These are phyloP conservation scores for Corymbia maculata DNA, from an alignment of 345 rosid genomes.

Conservation along the genomic window DNA sequence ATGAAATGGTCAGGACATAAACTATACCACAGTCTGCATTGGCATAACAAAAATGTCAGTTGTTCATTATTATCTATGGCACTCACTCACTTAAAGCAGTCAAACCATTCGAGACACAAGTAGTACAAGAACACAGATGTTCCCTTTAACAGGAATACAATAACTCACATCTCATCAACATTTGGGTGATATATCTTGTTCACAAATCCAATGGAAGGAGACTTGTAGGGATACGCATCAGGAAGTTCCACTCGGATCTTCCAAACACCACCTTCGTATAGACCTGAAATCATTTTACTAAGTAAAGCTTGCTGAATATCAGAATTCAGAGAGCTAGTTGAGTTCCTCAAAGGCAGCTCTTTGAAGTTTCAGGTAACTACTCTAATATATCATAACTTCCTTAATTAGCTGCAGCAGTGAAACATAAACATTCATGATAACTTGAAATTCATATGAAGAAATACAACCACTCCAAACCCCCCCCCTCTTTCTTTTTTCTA, in stretches of 20 bases:
- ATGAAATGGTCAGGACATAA: not conserved
- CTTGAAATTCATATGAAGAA: not conserved
- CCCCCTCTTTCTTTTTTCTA: no score
- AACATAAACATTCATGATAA: not conserved
- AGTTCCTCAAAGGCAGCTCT: not conserved
- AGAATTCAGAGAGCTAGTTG: not conserved
- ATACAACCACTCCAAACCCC: not conserved
- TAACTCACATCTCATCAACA: slow-evolving; percentile 65
- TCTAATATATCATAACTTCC: not conserved
- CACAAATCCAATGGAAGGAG: slow-evolving; percentile 65
- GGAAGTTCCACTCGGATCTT: slow-evolving; percentile 69
- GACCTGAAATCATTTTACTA: slow-evolving; percentile 30
- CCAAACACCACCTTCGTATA: slow-evolving; percentile 70
- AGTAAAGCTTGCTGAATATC: not conserved
- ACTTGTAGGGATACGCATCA: slow-evolving; percentile 71
- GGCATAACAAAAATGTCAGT: not conserved
- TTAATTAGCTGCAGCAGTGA: not conserved
- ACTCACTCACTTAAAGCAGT: not conserved
- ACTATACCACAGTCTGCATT: not conserved
- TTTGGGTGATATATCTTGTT: slow-evolving; percentile 78
- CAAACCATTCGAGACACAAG: not conserved
- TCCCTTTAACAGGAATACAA: not conserved
- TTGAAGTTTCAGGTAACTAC: not conserved
- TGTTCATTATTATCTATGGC: not conserved
- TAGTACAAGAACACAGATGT: not conserved